Evolutionary conservation across 202 grass and related monocot genomes (phyloP).

Genomic region (Elaeis oleifera): DNA sequence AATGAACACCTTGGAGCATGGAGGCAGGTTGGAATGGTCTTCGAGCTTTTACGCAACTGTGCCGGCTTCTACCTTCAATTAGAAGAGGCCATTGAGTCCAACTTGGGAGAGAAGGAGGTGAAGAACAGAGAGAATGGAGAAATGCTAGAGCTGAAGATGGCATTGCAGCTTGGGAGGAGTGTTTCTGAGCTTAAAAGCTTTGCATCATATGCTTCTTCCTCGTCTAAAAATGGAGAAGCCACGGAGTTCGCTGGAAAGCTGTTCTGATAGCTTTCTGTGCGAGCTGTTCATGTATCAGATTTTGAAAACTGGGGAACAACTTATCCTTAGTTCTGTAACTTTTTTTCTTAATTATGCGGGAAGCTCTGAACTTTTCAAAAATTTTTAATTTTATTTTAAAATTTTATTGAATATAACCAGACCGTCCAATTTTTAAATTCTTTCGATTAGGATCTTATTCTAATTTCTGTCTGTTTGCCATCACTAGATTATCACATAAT

Average conservation of each 20-base stretch:
- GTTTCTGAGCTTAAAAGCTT: neutral
- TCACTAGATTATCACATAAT: too few species aligned
- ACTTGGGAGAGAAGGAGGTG: neutral
- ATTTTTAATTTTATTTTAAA: too few species aligned
- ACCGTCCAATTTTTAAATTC: too few species aligned
- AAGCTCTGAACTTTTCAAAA: too few species aligned
- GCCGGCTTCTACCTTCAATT: neutral
- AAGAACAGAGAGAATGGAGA: neutral
- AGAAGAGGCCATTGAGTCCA: constrained; percentile 3
- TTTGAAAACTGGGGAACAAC: too few species aligned
- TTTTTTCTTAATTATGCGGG: too few species aligned
- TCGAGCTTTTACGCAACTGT: constrained; percentile 4
- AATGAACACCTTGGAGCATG: neutral
- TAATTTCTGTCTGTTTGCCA: too few species aligned
- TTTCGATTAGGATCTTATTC: too few species aligned
- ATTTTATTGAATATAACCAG: too few species aligned
- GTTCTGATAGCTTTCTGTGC: neutral
- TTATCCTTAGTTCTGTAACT: too few species aligned
- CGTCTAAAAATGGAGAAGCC: neutral
- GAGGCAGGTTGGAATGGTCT: neutral
- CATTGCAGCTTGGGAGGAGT: constrained; percentile 5
- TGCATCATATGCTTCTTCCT: neutral
- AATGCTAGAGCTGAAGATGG: constrained; percentile 2
- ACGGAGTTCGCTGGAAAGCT: neutral
- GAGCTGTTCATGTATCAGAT: too few species aligned